A percentile compares a stretch with the other conserved stretches of the same genome.
Conservation (phyloP, 345 rosid genomes). For the Hibiscus trionum region DNA sequence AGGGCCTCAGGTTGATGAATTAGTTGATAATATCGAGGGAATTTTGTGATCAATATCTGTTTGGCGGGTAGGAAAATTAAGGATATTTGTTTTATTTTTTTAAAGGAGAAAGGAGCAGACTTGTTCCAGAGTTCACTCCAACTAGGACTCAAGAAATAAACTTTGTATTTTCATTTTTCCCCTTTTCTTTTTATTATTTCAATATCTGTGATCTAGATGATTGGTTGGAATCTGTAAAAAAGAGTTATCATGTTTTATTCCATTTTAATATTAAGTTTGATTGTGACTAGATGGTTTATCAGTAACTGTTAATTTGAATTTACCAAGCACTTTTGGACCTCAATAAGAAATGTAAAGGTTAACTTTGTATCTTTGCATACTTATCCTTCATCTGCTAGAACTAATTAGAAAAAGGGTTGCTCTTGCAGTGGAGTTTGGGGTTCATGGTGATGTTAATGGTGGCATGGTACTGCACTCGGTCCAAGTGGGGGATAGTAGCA, state of each 20-base stretch:
- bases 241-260: not conserved
- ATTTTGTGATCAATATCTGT: conserved; percentile 3
- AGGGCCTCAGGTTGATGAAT: not conserved
- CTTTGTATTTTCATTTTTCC: not conserved
- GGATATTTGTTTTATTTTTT: not conserved
- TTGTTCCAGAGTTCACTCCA: not conserved
- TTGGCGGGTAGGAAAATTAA: conserved; percentile 12
- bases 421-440: conserved; percentile 74
- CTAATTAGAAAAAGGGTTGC: not conserved
- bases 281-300: not conserved
- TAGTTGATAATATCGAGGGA: not conserved
- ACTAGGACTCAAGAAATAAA: conserved; percentile 4
- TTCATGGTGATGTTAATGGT: conserved; percentile 45
- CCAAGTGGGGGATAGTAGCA: conserved; percentile 34
- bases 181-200: not conserved
- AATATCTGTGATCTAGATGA: not conserved
- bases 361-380: not conserved
- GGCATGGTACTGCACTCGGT: conserved; percentile 36
- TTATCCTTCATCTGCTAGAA: not conserved
- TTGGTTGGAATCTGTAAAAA: not conserved
- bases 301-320: not conserved
- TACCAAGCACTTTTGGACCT: not conserved
- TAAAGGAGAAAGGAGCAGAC: not conserved
- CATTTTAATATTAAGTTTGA: not conserved
- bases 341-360: not conserved